Evolutionary conservation across 2,329 filamentous ascomycete genomes (phyloP).

Genomic region (Aspergillus jensenii): DNA sequence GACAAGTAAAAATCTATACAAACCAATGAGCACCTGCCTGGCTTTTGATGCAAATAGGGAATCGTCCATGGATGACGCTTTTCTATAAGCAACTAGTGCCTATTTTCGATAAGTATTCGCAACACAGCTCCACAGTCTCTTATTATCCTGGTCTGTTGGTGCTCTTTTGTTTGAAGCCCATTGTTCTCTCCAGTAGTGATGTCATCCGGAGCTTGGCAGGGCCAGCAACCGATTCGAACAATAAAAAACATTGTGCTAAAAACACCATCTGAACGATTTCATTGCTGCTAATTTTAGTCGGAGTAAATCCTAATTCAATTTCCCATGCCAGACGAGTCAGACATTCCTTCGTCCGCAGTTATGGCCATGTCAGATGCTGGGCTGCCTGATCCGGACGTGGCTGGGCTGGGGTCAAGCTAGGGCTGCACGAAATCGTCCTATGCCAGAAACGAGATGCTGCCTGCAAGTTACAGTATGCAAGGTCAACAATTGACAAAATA

Average conservation of each 20-base stretch:
- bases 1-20: too few species aligned
- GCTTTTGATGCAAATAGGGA: too few species aligned
- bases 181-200: background rate
- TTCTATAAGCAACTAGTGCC: too few species aligned
- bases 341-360: background rate
- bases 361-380: background rate
- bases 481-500: background rate
- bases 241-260: background rate
- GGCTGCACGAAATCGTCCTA: constrained; percentile 4
- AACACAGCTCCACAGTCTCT: too few species aligned
- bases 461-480: background rate
- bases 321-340: background rate
- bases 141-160: too few species aligned
- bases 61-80: too few species aligned
- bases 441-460: background rate
- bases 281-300: background rate
- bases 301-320: background rate
- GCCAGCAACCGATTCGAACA: background rate
- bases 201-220: background rate
- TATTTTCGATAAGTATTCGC: too few species aligned
- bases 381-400: background rate
- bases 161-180: background rate
- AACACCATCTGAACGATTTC: background rate
- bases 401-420: constrained; percentile 1
- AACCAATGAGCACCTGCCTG: too few species aligned